Conservation (phyloP, 2,329 filamentous ascomycete species). For the Verticillium longisporum region DNA sequence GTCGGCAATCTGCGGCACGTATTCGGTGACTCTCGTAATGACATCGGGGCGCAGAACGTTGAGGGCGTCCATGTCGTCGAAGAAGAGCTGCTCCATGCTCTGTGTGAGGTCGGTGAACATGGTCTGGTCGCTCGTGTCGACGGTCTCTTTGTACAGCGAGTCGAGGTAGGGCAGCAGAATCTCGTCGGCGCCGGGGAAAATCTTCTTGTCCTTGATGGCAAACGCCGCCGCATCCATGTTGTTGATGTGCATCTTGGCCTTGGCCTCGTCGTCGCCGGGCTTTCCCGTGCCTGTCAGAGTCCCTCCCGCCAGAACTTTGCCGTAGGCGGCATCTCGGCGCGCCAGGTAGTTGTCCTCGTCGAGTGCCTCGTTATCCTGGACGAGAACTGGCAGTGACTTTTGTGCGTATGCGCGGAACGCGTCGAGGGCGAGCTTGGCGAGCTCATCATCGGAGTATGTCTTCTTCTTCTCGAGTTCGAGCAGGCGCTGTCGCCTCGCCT, state of each 20-base stretch:
- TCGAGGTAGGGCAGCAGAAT: conserved; percentile 82
- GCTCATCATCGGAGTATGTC: conserved; percentile 37
- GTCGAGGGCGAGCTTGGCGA: conserved; percentile 37
- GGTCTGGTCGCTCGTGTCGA: conserved; percentile 54
- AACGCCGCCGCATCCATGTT: conserved; percentile 46
- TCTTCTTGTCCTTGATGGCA: conserved; percentile 38
- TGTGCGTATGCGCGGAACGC: conserved; percentile 51
- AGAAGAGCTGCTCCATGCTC: conserved; percentile 82
- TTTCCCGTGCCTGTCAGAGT: conserved; percentile 50
- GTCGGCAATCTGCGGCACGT: conserved; percentile 75
- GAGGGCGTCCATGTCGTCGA: conserved; percentile 76
- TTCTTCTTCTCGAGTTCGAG: conserved; percentile 76
- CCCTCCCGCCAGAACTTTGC: conserved; percentile 46
- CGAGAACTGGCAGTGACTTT: conserved; percentile 46
- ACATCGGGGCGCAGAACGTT: conserved; percentile 80
- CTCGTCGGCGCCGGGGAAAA: conserved; percentile 52
- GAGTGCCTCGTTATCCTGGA: conserved; percentile 33
- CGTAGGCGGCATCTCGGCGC: conserved; percentile 45
- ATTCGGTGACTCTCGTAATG: conserved; percentile 87
- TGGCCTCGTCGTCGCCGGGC: conserved; percentile 73
- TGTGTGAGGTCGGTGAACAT: conserved; percentile 85
- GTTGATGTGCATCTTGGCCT: conserved; percentile 83
- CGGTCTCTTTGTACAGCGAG: conserved; percentile 53
- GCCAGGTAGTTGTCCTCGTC: conserved; percentile 42
- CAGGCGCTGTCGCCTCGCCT: conserved; percentile 69